Evolutionary conservation across 768 basidiomycete species (phyloP).

Genomic region (Termitomyces sp.): DNA sequence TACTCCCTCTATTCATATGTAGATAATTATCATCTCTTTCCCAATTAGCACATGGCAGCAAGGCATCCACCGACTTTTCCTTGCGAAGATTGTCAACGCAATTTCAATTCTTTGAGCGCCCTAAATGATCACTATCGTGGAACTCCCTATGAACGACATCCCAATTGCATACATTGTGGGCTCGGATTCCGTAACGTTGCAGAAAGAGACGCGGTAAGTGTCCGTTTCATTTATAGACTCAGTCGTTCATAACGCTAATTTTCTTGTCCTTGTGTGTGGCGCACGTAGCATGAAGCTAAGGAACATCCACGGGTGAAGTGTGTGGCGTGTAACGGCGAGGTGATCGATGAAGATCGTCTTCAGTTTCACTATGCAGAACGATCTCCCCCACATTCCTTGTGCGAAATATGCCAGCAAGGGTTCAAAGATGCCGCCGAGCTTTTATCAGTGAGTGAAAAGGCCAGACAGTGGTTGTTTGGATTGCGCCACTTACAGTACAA

Average conservation of each 20-base stretch:
- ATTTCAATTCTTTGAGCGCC: background rate
- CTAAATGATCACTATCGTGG: conserved; percentile 7
- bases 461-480: background rate
- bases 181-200: background rate
- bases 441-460: background rate
- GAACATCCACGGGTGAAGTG: background rate
- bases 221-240: background rate
- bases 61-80: conserved; percentile 2
- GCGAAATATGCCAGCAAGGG: background rate
- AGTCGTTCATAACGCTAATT: background rate
- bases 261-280: background rate
- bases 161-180: conserved; percentile 6
- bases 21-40: background rate
- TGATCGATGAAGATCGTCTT: background rate
- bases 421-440: background rate
- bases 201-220: background rate
- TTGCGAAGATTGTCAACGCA: background rate
- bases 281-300: background rate
- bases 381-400: background rate
- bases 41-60: conserved; percentile 1
- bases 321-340: background rate
- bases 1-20: background rate
- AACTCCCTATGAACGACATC: conserved; percentile 3
- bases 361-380: background rate
- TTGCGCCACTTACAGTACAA: background rate